A percentile compares a stretch with the other conserved stretches of the same genome.
These are phyloP conservation scores for Trichopus zeylanicus DNA, from an alignment of 116 monocot species.

Conservation along the genomic window DNA sequence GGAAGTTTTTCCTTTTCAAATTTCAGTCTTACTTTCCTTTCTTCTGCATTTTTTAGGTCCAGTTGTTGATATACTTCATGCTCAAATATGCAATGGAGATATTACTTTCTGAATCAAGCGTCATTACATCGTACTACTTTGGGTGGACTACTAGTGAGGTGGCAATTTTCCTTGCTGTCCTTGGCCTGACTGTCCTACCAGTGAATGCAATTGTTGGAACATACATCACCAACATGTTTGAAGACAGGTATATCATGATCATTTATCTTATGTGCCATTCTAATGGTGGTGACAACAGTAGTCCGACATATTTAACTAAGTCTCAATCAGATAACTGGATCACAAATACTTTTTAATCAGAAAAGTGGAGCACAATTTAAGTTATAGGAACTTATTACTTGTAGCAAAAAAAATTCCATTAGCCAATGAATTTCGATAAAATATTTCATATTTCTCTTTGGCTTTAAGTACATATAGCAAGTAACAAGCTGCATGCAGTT, in stretches of 20 bases:
- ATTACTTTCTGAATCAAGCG: conserved; percentile 82
- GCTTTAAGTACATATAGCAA: too few relatives aligned
- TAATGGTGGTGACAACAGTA: too few relatives aligned
- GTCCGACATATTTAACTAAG: too few relatives aligned
- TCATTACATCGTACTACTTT: conserved; percentile 71
- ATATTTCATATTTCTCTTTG: background rate
- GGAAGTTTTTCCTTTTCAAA: background rate
- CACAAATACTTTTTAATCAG: too few relatives aligned
- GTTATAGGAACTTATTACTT: too few relatives aligned
- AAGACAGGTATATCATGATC: conserved; percentile 57
- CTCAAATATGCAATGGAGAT: conserved; percentile 98
- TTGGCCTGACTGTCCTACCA: conserved; percentile 88
- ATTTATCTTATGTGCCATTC: too few relatives aligned
- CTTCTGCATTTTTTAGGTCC: conserved; percentile 42
- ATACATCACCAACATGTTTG: conserved; percentile 85
- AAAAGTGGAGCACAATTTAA: too few relatives aligned
- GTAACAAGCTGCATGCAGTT: too few relatives aligned
- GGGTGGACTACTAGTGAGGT: conserved; percentile 62
- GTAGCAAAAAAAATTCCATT: too few relatives aligned
- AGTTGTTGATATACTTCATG: conserved; percentile 93
- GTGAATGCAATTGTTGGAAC: conserved; percentile 81
- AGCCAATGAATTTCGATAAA: too few relatives aligned
- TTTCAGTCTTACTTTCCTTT: conserved; percentile 1
- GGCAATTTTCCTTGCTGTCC: conserved; percentile 75
- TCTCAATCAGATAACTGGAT: too few relatives aligned